Evolutionary conservation across 805 yeast species (phyloP), one percentile per base, ranked within the genome.

Genomic region (Candida chilensis): DNA sequence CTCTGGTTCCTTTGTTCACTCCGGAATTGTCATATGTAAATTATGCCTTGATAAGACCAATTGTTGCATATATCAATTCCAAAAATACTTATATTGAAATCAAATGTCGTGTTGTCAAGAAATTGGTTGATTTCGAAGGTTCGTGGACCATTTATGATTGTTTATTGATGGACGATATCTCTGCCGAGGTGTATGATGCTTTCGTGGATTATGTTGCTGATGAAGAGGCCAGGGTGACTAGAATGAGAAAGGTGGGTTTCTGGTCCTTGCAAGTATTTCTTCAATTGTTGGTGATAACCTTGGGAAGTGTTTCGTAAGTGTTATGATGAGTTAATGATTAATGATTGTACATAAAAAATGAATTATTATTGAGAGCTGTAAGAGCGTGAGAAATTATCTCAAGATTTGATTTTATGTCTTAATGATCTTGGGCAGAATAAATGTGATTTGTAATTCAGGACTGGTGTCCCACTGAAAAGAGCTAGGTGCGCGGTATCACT

Each of bases 91-190:
- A 79, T 45, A 88, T 92, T 36, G 96, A 95, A 27, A 77, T 90
- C 35, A 67, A 76, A 37, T 85, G 95, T 47, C 73, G 86, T 4
- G 76, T 92, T 6, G 79, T 80, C 20, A 92, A 92, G 48, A 70
- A 74, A 27, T 55, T 87, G 15, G 60, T 65, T 17, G 98, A 92
- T 47, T 92, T 92, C 50, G 87, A 84, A 44, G 98, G 98, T 0
- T 74, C 95, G 5, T 92, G 98, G 98, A 90, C 98, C 1, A 66
- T 86, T 3, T 92, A 87, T 52, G 98, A 92, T 50, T 80, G 92
- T 17, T 63, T 80, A 31, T 61, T 92, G 36, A 86, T 90, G 95
- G 92, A 83, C 47, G 96, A 90, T 47, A 65, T 92, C 30, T 80
- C 92, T 17, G 78, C 78, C 18, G 94, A 85, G 41, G 92, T 90